Base-by-base conservation (phyloP, 768 basidiomycete species). In the Kwoniella botswanensis region DNA sequence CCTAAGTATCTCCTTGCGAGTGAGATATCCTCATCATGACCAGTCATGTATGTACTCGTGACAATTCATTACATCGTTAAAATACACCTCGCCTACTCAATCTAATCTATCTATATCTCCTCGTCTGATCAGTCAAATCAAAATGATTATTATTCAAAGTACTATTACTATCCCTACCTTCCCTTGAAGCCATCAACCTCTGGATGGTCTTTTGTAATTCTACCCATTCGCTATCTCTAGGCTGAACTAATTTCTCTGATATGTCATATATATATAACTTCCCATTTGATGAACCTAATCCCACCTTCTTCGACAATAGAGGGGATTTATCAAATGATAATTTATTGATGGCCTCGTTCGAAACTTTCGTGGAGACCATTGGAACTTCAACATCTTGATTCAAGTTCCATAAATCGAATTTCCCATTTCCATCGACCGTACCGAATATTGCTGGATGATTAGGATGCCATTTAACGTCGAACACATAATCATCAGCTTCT, bases 401-500 rank as follows among this genome's bases (percentile, higher is more conserved):
- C 81, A 99, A 83, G 83, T 99, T 98, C 97, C 97, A 99, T 50
- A 99, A 80, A 79, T 98, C 93, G 83, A 99, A 98, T 83, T 91
- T 92, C 26, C 95, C 97, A 1, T 92, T 91, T 2, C 97, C 97
- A 81, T 98, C 94, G 2, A 93, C 97, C 4, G 90, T 90, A 22
- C 93, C 95, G 82, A 98, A 99, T 58, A 95, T 72, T 1, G 96
- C 94, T 15, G 97, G 97, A 84, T 99, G 95, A 15, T 89, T 87
- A 6, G 96, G 94, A 82, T 99, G 97, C 97, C 97, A 99, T 82
- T 91, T 93, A 57, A 93, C 95, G 85, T 98, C 97, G 85, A 97
- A 98, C 11, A 99, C 96, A 82, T 98, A 98, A 83, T 99, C 97
- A 80, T 95, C 94, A 13, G 94, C 93, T 83, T 98, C 96, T 74